Evolutionary conservation across 1,139 yeast genomes (phyloP), one percentile per base, ranked within the genome.

Genomic region (Magnusiomyces magnusii): DNA sequence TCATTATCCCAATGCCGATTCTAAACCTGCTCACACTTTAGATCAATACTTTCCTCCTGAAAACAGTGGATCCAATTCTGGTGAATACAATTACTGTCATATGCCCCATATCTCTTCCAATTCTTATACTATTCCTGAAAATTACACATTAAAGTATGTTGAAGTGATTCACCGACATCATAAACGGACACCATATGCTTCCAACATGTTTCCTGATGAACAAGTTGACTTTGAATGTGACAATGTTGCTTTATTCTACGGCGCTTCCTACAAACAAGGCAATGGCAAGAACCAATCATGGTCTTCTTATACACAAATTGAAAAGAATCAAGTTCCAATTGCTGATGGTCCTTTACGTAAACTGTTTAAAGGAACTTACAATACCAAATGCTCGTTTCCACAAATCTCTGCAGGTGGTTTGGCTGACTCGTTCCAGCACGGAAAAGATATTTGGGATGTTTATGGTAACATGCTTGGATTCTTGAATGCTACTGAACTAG

Each of bases 131-230:
- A 59, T 61, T 23, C 65, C 66, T 19, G 65, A 66, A 10, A 61
- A 62, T n/a, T 74, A 67, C 56, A 63, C 65, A 47, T 60, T 75
- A 51, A 63, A 68, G 25, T 74, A 73, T 57, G 76, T 75, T 34
- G 78, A 75, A 59, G 61, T 73, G 49, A 66, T 75, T 27, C 78
- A 76, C 61, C 69, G 78, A 53, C 78, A 76, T 60, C 78, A 76
- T 60, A 73, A 73, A 59, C 69, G 78, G 58, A 73, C 78, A 0
- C 73, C 77, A 15, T 75, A 75, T 62, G 9, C 27, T 17, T 27
- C 55, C 24, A 75, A 76, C 60, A 60, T 70, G 39, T 68, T 73
- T 51, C 75, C 77, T 28, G 62, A 67, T 31, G 69, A 69, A 53
- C 61, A 62, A 39, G 25, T 63, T 19, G 62, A 62, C n/a, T 61